These are phyloP conservation scores for Sporothrix curviconia DNA, from an alignment of 2,329 filamentous ascomycete genomes.

Conservation along the genomic window DNA sequence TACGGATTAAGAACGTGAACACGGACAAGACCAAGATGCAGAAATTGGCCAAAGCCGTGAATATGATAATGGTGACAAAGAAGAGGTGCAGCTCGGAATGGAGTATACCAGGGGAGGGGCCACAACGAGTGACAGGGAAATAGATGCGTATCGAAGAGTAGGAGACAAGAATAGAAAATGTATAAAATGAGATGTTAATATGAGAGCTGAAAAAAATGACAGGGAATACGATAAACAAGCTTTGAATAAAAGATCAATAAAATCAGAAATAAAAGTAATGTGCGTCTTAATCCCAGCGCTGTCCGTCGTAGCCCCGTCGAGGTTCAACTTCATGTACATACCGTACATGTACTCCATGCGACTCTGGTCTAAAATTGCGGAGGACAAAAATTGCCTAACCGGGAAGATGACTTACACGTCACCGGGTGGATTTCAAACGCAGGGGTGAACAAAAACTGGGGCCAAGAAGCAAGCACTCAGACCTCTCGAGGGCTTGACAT, in stretches of 20 bases:
- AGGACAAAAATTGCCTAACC: not conserved
- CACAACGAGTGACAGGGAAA: not conserved
- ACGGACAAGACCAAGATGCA: too few species aligned
- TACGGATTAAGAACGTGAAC: not conserved
- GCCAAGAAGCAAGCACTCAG: not conserved
- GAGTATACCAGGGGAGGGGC: not conserved
- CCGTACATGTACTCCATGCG: too few species aligned
- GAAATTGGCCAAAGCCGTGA: too few species aligned
- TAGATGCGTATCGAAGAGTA: not conserved
- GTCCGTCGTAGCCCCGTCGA: too few species aligned
- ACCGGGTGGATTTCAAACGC: not conserved
- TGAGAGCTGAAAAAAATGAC: not conserved
- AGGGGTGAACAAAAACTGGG: not conserved
- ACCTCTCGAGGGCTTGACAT: not conserved
- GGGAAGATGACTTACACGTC: constrained; percentile 7
- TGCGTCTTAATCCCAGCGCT: not conserved
- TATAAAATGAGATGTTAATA: not conserved
- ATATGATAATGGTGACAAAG: too few species aligned
- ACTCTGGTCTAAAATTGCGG: not conserved
- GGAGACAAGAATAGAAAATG: not conserved
- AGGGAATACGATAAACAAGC: not conserved
- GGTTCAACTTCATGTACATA: too few species aligned
- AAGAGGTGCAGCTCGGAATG: not conserved
- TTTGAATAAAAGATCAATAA: not conserved
- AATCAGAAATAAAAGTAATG: not conserved